Conservation (phyloP, 2,329 filamentous ascomycete genomes). For the Fusarium acutatum region DNA sequence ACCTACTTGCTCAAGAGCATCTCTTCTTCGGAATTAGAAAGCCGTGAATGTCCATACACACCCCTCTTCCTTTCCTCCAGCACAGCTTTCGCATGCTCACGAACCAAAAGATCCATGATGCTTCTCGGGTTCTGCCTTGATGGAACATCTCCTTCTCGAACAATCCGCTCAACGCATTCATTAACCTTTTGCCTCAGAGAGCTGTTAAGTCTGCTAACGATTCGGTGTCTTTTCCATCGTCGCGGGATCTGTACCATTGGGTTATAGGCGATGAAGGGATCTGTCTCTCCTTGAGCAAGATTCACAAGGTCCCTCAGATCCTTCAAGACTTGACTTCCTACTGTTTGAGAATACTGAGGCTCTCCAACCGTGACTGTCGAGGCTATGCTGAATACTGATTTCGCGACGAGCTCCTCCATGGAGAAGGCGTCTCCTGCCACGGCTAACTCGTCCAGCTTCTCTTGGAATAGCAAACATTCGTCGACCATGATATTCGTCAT, state of each 20-base stretch:
- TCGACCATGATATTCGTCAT: slow-evolving; percentile 6
- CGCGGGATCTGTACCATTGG: background rate
- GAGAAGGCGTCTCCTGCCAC: slow-evolving; percentile 3
- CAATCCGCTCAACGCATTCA: background rate
- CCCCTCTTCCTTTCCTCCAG: background rate
- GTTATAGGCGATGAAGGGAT: slow-evolving; percentile 2
- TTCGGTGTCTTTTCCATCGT: slow-evolving; percentile 1
- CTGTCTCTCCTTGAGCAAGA: background rate
- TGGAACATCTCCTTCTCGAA: background rate
- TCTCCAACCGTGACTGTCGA: background rate
- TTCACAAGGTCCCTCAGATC: slow-evolving; percentile 4
- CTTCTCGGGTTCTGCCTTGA: slow-evolving; percentile 8
- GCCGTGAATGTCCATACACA: rapidly evolving
- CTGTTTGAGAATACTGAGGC: background rate
- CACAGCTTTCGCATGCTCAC: background rate
- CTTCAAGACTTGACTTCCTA: background rate
- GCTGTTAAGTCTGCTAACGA: background rate
- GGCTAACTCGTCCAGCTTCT: background rate
- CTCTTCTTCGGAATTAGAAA: background rate
- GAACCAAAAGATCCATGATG: slow-evolving; percentile 21
- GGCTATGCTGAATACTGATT: background rate
- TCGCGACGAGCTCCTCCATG: slow-evolving; percentile 3
- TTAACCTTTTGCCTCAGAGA: background rate
- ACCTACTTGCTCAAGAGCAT: background rate
- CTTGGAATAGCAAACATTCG: background rate